Evolutionary conservation across 2,329 filamentous ascomycete species (phyloP).

Genomic region (Bipolaris oryzae): DNA sequence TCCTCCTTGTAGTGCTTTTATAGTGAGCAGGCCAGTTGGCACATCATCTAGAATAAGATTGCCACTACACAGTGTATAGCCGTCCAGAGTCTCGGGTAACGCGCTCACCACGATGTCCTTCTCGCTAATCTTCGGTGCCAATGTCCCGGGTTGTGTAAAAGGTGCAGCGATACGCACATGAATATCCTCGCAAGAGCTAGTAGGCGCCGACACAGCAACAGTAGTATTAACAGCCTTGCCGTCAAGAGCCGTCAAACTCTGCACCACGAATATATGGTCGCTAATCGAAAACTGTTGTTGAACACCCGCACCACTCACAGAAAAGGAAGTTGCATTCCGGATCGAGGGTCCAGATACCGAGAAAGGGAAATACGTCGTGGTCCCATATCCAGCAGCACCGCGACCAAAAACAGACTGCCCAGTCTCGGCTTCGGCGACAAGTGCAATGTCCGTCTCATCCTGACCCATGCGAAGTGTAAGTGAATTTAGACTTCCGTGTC

Average conservation of each 20-base stretch:
- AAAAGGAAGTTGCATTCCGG: background rate
- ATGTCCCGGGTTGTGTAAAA: background rate
- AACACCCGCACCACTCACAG: background rate
- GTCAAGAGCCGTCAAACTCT: background rate
- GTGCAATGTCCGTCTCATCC: background rate
- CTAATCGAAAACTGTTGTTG: background rate
- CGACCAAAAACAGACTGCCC: background rate
- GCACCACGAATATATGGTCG: background rate
- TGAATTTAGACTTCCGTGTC: background rate
- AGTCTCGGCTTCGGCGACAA: background rate
- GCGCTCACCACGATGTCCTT: background rate
- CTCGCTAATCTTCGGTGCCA: background rate
- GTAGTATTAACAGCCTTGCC: background rate
- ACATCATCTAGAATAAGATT: background rate
- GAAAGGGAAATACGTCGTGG: conserved; percentile 3
- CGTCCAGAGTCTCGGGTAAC: background rate
- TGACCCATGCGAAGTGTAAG: background rate
- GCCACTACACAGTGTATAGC: background rate
- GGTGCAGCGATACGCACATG: background rate
- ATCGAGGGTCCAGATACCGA: background rate
- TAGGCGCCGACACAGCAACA: background rate
- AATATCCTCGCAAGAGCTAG: background rate
- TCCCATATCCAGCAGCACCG: background rate
- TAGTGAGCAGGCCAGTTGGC: background rate
- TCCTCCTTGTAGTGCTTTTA: background rate